Evolutionary conservation across 1,139 yeast genomes (phyloP), one percentile per base, ranked within the genome.

Genomic region (Kodamaea plutei): DNA sequence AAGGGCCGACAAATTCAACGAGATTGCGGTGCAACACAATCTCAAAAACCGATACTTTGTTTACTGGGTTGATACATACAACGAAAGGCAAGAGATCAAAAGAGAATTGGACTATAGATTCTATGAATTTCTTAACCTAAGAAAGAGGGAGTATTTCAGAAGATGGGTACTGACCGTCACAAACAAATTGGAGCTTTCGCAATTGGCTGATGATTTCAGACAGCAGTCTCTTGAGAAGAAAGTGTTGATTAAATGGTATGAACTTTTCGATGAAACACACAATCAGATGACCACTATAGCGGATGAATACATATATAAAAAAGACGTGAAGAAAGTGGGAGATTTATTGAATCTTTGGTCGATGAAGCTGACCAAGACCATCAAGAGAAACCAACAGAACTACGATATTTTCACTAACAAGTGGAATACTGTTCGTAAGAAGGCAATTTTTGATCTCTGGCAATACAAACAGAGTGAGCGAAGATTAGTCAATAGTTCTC

Each of bases 401-500:
- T 62, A 64, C 41, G 62, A 58, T 9, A 43, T 59, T 28, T 65
- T 66, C 34, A 41, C 50, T 7, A 51, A 50, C 15, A 53, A 64
- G 33, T 62, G 67, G 66, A 55, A 61, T 26, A 35, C 42, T 5
- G 45, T 55, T 7, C 49, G 55, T 26, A 28, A 51, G 25, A 52
- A 52, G 28, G 47, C 63, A 0, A 51, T 65, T 8, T 58, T 66
- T 33, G 68, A 64, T 19, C 45, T 67, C 14, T 67, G 73, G 73
- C 15, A 45, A 1, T 54, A 46, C 31, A 18, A 31, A 22, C 20
- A 26, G 15, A 10, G 31, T 4, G 33, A 26, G n/a, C 36, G 6
- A 44, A 28, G 3, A 40, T 36, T 8, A 44, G 33, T 9, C n/a
- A n/a, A n/a, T n/a, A n/a, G n/a, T n/a, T 35, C 15, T 9, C 9